Evolutionary conservation across 768 basidiomycete genomes (phyloP).

Genomic region (Trametes cubensis): DNA sequence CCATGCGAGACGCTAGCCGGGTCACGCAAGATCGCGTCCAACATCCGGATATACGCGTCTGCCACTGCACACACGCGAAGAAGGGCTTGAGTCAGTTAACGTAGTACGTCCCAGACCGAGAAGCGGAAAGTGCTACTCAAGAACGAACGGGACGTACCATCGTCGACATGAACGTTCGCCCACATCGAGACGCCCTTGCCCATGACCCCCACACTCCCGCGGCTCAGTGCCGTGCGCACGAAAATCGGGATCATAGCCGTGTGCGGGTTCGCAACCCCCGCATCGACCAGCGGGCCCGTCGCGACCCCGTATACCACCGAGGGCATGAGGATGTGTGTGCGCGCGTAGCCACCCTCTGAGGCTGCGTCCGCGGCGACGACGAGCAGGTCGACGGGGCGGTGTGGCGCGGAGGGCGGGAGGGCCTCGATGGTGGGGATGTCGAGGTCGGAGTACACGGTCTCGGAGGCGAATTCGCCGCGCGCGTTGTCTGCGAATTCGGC

Average conservation of each 20-base stretch:
- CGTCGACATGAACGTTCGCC: slow-evolving; percentile 53
- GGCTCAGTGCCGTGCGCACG: slow-evolving; percentile 45
- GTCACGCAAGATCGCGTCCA: slow-evolving; percentile 38
- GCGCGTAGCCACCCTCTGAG: slow-evolving; percentile 50
- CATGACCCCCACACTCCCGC: slow-evolving; percentile 54
- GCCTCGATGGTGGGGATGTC: slow-evolving; percentile 47
- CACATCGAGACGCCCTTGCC: slow-evolving; percentile 60
- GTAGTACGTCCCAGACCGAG: too few relatives aligned
- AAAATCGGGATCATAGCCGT: slow-evolving; percentile 52
- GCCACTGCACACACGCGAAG: slow-evolving; percentile 40
- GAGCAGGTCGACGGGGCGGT: slow-evolving; percentile 52
- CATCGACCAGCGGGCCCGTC: slow-evolving; percentile 55
- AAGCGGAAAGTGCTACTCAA: too few relatives aligned
- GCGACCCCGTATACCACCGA: slow-evolving; percentile 60
- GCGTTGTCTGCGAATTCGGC: slow-evolving; percentile 49
- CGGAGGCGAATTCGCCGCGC: slow-evolving; percentile 40
- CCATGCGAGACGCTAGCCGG: slow-evolving; percentile 30
- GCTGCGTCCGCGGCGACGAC: slow-evolving; percentile 51
- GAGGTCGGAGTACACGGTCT: slow-evolving; percentile 51
- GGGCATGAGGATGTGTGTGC: slow-evolving; percentile 54
- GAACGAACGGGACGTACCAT: slow-evolving; percentile 32
- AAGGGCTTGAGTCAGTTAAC: too few relatives aligned
- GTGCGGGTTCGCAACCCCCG: slow-evolving; percentile 51
- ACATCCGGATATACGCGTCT: slow-evolving; percentile 42
- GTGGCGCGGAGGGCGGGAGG: slow-evolving; percentile 46